Conservation (phyloP, 441 rosid genomes). For the Omphalea diandra region DNA sequence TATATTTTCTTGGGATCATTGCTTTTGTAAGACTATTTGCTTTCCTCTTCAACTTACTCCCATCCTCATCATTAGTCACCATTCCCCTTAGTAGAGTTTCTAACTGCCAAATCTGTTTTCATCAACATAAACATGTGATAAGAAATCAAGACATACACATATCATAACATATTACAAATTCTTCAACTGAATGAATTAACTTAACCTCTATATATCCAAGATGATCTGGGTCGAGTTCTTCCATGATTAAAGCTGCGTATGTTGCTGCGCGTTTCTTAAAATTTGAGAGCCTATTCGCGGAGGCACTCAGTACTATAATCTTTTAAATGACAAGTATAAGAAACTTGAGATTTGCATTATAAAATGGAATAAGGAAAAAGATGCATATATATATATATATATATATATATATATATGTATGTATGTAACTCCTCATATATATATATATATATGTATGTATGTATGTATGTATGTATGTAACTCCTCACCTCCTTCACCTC, state of each 20-base stretch:
- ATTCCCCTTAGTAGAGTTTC: slow-evolving; percentile 73
- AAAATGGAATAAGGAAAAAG: neutral
- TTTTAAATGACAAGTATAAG: slow-evolving; percentile 15
- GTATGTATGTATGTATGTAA: too few species aligned
- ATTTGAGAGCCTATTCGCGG: slow-evolving; percentile 76
- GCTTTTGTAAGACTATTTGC: slow-evolving; percentile 55
- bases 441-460: neutral
- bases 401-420: too few species aligned
- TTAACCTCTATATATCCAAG: slow-evolving; percentile 82
- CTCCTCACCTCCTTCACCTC: slow-evolving; percentile 80
- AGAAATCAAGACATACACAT: too few species aligned
- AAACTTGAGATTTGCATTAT: neutral
- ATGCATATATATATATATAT: neutral
- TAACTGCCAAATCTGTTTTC: slow-evolving; percentile 83
- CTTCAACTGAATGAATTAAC: neutral
- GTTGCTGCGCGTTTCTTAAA: slow-evolving; percentile 58
- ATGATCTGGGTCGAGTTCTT: slow-evolving; percentile 94
- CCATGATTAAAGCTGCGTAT: slow-evolving; percentile 90
- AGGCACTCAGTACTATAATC: slow-evolving; percentile 82
- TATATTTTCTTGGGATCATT: slow-evolving; percentile 73
- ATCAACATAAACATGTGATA: too few species aligned
- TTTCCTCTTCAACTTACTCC: slow-evolving; percentile 29
- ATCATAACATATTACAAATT: too few species aligned
- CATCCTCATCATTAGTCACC: slow-evolving; percentile 46
- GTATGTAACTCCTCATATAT: too few species aligned